Percentiles rank a stretch among this genome's conserved stretches.
phyloP scores from a whole-genome alignment of 106 monocot species.

The Hemerocallis citrina region DNA sequence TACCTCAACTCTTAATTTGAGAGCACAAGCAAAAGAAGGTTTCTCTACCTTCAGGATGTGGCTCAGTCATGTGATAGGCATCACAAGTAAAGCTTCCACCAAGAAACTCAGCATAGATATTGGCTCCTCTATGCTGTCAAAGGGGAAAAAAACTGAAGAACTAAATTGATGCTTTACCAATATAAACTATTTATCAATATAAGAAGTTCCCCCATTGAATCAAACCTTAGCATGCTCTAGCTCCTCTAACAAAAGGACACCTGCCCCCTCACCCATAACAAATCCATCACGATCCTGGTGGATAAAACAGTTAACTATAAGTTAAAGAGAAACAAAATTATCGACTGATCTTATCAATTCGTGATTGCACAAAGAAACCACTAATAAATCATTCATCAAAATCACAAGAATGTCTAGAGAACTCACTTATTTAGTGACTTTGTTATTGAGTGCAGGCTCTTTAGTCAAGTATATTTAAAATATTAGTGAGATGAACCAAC shows the following conservation, averaged over 20 bases:
- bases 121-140: slow-evolving; percentile 71
- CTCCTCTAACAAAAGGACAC: slow-evolving; percentile 87
- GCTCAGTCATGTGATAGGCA: slow-evolving; percentile 93
- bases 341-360: background rate
- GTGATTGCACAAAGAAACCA: background rate
- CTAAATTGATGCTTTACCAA: background rate
- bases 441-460: no score
- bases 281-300: slow-evolving; percentile 82
- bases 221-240: slow-evolving; percentile 86
- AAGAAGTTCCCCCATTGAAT: background rate
- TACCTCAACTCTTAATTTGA: background rate
- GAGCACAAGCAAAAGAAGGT: background rate
- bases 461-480: background rate
- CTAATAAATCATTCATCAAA: background rate
- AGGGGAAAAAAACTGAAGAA: background rate
- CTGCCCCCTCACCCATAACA: slow-evolving; percentile 94
- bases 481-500: background rate
- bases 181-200: background rate
- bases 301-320: background rate
- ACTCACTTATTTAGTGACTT: no score
- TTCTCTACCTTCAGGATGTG: slow-evolving; percentile 69
- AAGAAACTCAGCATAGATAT: slow-evolving; percentile 75
- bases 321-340: background rate
- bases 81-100: slow-evolving; percentile 88
- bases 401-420: background rate